phyloP scores from a whole-genome alignment of 306 rosid species.

The Dryas alaskensis region DNA sequence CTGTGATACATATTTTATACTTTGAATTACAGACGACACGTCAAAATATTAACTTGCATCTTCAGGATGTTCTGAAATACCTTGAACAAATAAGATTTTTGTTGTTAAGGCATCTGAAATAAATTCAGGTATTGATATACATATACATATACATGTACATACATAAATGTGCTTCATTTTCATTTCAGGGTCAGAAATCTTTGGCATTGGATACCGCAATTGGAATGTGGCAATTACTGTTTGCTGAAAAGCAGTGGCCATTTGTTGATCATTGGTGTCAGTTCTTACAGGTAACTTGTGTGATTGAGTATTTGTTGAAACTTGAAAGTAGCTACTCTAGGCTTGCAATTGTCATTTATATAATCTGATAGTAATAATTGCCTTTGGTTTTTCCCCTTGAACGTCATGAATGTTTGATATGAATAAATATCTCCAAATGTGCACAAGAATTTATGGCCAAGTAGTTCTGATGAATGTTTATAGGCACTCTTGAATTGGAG shows the following conservation, averaged over 20 bases:
- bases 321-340: neutral
- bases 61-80: neutral
- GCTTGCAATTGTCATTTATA: neutral
- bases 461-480: neutral
- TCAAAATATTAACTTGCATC: neutral
- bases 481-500: neutral
- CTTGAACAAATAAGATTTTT: neutral
- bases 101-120: neutral
- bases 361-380: neutral
- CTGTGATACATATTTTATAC: neutral
- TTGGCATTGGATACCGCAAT: constrained; percentile 98
- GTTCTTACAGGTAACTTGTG: constrained; percentile 73
- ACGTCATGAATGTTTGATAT: neutral
- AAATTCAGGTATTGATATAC: neutral
- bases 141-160: neutral
- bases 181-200: constrained; percentile 94
- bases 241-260: constrained; percentile 98
- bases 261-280: constrained; percentile 97
- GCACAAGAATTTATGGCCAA: neutral
- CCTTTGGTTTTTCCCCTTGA: neutral
- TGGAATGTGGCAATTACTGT: constrained; percentile 99
- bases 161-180: constrained; percentile 8
- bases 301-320: neutral
- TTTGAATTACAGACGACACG: neutral
- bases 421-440: neutral